Conservation (phyloP, 2,329 filamentous ascomycete genomes). For the Epicoccum sorghinum region DNA sequence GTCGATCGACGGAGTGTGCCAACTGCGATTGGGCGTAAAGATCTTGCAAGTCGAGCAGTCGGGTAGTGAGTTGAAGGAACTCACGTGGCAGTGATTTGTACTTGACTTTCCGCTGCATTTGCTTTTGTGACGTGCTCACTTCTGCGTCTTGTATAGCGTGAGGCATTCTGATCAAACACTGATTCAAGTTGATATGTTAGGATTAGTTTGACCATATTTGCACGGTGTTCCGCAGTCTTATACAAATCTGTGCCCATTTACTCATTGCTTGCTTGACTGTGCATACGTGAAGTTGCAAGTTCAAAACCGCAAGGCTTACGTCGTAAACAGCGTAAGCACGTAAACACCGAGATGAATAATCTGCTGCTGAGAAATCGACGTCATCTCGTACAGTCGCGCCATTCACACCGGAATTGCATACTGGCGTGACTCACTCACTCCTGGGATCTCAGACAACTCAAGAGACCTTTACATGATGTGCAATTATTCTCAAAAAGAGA, state of each 20-base stretch:
- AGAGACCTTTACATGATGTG: background rate
- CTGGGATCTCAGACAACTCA: background rate
- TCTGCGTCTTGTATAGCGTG: background rate
- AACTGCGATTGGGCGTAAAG: constrained; percentile 21
- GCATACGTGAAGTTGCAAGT: background rate
- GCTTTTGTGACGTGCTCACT: background rate
- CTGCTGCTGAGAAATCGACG: constrained; percentile 11
- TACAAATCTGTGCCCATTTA: background rate
- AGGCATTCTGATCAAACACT: background rate
- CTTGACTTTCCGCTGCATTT: constrained; percentile 5
- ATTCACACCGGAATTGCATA: background rate
- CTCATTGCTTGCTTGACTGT: background rate
- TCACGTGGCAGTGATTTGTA: constrained; percentile 15
- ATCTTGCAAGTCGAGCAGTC: constrained; percentile 11
- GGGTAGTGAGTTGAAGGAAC: constrained; percentile 7
- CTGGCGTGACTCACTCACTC: constrained; percentile 1
- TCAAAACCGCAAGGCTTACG: background rate
- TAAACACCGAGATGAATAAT: constrained; percentile 11
- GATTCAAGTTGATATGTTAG: background rate
- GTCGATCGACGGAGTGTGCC: constrained; percentile 14
- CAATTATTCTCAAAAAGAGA: background rate
- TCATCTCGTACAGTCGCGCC: background rate
- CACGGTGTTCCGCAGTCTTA: background rate
- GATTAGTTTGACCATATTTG: background rate
- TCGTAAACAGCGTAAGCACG: background rate